Percentiles rank a stretch among this genome's conserved stretches.
Evolutionary conservation across 2,329 filamentous ascomycete species (phyloP).

Genomic region (Aspergillus sp.): DNA sequence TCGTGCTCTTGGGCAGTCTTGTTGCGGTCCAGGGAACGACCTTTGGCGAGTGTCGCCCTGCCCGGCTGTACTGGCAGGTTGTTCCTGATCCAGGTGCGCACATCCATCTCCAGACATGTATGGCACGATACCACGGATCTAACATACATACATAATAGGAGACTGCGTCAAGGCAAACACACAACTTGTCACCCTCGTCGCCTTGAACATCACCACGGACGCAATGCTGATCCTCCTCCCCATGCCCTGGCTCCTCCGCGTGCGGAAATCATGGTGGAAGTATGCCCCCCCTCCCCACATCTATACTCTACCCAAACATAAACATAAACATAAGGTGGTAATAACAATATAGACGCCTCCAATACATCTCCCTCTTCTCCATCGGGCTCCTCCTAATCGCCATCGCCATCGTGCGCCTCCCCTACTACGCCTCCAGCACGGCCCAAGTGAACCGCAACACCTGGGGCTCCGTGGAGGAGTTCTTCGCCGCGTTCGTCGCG

Average conservation of each 20-base stretch:
- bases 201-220: conserved; percentile 12
- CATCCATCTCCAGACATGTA: too few species aligned
- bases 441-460: conserved; percentile 3
- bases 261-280: conserved; percentile 7
- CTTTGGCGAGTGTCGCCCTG: conserved; percentile 8
- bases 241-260: conserved; percentile 10
- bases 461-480: conserved; percentile 6
- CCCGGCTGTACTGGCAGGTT: conserved; percentile 11
- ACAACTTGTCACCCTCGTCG: conserved; percentile 3
- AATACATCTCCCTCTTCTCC: conserved; percentile 11
- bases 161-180: conserved; percentile 3
- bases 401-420: conserved; percentile 10
- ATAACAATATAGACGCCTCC: conserved; percentile 6
- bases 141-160: background rate
- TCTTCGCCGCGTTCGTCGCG: conserved; percentile 11
- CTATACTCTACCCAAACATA: too few species aligned
- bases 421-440: background rate
- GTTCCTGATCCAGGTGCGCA: conserved; percentile 8
- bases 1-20: conserved; percentile 2
- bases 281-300: background rate
- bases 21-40: background rate
- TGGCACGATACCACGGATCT: too few species aligned
- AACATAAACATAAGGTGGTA: too few species aligned
- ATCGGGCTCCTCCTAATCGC: conserved; percentile 10
- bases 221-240: conserved; percentile 13